Evolutionary conservation across 2,329 filamentous ascomycete species (phyloP).

Genomic region (Diaporthe velutina): DNA sequence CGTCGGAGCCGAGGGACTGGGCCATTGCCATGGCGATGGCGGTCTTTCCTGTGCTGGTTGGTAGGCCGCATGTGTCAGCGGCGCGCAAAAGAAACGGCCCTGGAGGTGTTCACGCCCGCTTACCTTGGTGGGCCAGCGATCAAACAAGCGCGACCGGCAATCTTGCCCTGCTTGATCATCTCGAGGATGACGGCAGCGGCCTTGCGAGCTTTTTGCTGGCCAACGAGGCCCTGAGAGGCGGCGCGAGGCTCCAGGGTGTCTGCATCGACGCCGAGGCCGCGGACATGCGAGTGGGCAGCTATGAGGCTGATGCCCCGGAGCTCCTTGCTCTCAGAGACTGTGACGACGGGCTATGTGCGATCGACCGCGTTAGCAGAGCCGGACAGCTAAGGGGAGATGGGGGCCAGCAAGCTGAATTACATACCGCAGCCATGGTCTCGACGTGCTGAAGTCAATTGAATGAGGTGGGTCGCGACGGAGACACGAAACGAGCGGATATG

Average conservation of each 20-base stretch:
- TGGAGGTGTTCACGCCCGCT: constrained; percentile 35
- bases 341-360: constrained; percentile 69
- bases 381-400: constrained; percentile 4
- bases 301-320: constrained; percentile 97
- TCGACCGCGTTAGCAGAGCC: constrained; percentile 7
- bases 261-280: constrained; percentile 91
- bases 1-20: constrained; percentile 92
- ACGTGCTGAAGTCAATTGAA: constrained; percentile 23
- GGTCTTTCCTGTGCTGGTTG: constrained; percentile 89
- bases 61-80: constrained; percentile 6
- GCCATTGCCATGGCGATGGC: constrained; percentile 99
- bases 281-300: constrained; percentile 97
- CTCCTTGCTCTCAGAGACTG: constrained; percentile 95
- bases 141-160: constrained; percentile 92
- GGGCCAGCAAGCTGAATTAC: neutral
- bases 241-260: constrained; percentile 90
- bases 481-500: constrained; percentile 19
- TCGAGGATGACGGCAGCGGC: constrained; percentile 95
- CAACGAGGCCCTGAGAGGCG: constrained; percentile 92
- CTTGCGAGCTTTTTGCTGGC: constrained; percentile 96
- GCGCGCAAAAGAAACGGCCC: neutral
- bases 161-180: constrained; percentile 99
- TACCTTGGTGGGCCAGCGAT: constrained; percentile 93
- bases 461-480: constrained; percentile 28
- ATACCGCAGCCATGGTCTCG: constrained; percentile 41